Percentiles rank a stretch among this genome's conserved stretches.
Evolutionary conservation across 768 basidiomycete genomes (phyloP).

Genomic region (Pleurotus sapidus): DNA sequence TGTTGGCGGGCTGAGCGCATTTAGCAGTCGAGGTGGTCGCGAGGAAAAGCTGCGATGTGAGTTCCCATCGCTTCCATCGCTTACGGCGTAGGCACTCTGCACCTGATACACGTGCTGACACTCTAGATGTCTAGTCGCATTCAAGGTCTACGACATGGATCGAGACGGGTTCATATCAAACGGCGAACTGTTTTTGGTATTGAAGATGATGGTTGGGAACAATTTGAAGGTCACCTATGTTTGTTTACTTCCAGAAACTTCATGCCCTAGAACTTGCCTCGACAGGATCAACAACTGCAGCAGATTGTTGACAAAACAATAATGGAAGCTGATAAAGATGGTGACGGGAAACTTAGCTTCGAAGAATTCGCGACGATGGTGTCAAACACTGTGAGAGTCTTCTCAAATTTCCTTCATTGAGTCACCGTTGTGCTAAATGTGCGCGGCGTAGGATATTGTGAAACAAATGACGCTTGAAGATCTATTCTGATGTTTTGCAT

Average conservation of each 20-base stretch:
- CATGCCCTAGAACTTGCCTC: not conserved
- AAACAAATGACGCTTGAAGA: conserved; percentile 99
- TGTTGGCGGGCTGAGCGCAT: conserved; percentile 95
- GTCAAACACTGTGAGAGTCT: conserved; percentile 78
- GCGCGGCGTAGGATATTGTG: conserved; percentile 79
- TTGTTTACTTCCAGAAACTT: not conserved
- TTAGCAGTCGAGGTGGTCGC: conserved; percentile 93
- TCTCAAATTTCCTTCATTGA: conserved; percentile 8
- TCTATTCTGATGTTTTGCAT: conserved; percentile 56
- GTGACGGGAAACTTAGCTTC: conserved; percentile 95
- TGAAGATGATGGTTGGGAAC: conserved; percentile 99
- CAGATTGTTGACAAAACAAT: conserved; percentile 99
- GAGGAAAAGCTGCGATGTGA: conserved; percentile 95
- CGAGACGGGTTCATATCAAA: conserved; percentile 97
- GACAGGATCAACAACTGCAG: conserved; percentile 94
- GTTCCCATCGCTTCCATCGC: conserved; percentile 23
- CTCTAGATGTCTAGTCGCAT: conserved; percentile 67
- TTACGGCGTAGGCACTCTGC: not conserved
- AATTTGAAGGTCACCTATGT: conserved; percentile 78
- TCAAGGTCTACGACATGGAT: conserved; percentile 99
- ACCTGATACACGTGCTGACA: conserved; percentile 1
- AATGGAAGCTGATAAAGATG: conserved; percentile 99
- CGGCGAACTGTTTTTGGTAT: conserved; percentile 94
- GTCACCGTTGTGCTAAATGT: conserved; percentile 1
- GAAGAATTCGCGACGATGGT: conserved; percentile 98